These are phyloP conservation scores for Pythium periplocum DNA, from an alignment of 352 stramenopile genomes.

Conservation along the genomic window DNA sequence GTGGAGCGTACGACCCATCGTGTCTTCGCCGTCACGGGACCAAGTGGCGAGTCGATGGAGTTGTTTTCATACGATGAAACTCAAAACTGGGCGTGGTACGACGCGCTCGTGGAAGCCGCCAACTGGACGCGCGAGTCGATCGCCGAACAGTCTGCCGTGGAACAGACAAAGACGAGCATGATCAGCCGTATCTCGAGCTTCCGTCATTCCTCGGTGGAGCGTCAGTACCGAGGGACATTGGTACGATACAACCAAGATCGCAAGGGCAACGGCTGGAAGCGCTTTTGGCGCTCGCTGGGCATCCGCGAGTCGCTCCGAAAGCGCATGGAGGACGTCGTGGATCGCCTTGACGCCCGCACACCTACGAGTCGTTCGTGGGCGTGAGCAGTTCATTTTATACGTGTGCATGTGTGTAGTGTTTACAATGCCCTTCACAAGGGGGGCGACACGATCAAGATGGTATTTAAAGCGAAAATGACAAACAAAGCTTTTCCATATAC, in stretches of 20 bases:
- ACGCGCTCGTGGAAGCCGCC: slow-evolving; percentile 59
- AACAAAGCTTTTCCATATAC: too few relatives aligned
- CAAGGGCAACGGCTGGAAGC: slow-evolving; percentile 32
- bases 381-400: too few relatives aligned
- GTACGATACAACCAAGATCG: slow-evolving; percentile 67
- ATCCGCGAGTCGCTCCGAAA: background rate
- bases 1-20: slow-evolving; percentile 44
- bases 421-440: too few relatives aligned
- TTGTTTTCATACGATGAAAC: slow-evolving; percentile 65
- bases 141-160: slow-evolving; percentile 4
- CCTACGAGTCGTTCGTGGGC: background rate
- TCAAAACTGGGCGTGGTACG: slow-evolving; percentile 46
- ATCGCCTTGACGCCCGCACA: slow-evolving; percentile 1
- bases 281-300: slow-evolving; percentile 15
- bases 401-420: too few relatives aligned
- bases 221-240: slow-evolving; percentile 57
- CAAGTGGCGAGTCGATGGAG: slow-evolving; percentile 66
- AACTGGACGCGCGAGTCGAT: slow-evolving; percentile 12
- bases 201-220: slow-evolving; percentile 14
- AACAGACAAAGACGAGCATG: slow-evolving; percentile 10
- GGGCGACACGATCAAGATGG: too few relatives aligned
- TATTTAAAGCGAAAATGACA: too few relatives aligned
- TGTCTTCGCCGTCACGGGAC: slow-evolving; percentile 39
- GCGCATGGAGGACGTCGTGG: slow-evolving; percentile 1
- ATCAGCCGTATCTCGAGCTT: background rate